Evolutionary conservation across 2,329 filamentous ascomycete species (phyloP), one percentile per base, ranked within the genome.

Genomic region (Calycina herbarum): DNA sequence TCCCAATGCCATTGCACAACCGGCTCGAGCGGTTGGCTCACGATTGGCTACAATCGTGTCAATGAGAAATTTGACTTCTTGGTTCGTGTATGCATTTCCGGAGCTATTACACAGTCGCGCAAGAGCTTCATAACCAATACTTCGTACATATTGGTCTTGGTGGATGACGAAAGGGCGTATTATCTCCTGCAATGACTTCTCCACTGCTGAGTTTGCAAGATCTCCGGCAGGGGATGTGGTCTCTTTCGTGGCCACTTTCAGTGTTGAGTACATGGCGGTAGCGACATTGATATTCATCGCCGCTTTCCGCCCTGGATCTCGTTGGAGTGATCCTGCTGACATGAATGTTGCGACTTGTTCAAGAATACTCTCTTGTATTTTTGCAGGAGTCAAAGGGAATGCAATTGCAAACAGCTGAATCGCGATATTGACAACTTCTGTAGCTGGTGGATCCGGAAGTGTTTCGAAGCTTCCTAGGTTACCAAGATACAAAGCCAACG

Each of bases 11-110:
- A 96, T 92, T 17, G 96, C 95, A 78, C 94, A 99, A 11, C 95
- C 95, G 57, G 96, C 94, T 76, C 95, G 88, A 45, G 93, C 93
- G 76, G 92, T 94, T 0, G 95, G 95, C 76, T 99, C 95, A 63
- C 94, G 86, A 77, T 99, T 97, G 57, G 89, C 86, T 5, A 99
- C 93, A 69, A 99, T 97, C 0, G 91, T 96, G 73, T 99, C 94
- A 56, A 98, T 90, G 10, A 99, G 83, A 75, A 90, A 90, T 74
- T 96, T 97, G 72, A 99, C 92, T 77, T 97, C 93, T 33, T 87
- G 84, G 69, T 92, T 94, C 0, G 95, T 99, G 73, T 96, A 95
- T 1, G 89, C 82, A 68, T 95, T 97, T 48, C 95, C 96, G 62
- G 93, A 93, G 62, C 72, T 77, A 58, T 74, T 76, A 78, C 95